Conservation (phyloP, 1,139 yeast species). For the Groenewaldozyma auringiensis region DNA sequence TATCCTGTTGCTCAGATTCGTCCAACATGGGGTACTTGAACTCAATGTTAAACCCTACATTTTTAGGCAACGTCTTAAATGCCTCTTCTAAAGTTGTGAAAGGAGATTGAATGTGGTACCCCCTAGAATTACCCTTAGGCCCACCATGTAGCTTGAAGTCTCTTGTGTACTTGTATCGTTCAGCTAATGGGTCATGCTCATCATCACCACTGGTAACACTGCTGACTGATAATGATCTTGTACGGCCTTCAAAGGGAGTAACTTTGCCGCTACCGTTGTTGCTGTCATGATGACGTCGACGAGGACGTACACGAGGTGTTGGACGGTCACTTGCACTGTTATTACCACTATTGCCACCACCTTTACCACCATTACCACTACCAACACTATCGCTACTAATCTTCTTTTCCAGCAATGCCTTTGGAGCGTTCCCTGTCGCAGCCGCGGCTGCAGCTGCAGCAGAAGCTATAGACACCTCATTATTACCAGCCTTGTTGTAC, state of each 20-base stretch:
- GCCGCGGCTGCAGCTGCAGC: conserved; percentile 4
- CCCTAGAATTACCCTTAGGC: conserved; percentile 86
- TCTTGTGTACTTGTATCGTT: conserved; percentile 76
- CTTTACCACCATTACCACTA: neutral
- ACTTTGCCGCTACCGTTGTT: neutral
- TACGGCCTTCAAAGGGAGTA: conserved; percentile 19
- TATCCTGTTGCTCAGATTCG: conserved; percentile 82
- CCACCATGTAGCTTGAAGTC: conserved; percentile 74
- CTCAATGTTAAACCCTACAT: conserved; percentile 91
- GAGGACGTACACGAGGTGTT: conserved; percentile 5
- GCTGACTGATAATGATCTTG: conserved; percentile 24
- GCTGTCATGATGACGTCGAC: neutral
- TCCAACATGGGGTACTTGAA: conserved; percentile 94
- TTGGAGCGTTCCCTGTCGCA: neutral
- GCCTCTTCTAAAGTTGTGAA: conserved; percentile 84
- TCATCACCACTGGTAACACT: conserved; percentile 21
- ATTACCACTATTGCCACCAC: neutral
- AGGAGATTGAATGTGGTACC: conserved; percentile 82
- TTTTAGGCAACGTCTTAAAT: conserved; percentile 69
- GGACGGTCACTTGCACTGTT: conserved; percentile 4
- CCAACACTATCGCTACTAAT: neutral
- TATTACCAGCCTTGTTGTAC: conserved; percentile 27
- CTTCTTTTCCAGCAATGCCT: neutral
- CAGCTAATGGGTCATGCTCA: conserved; percentile 35
- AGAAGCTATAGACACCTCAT: neutral